Evolutionary conservation across 2,329 filamentous ascomycete species (phyloP), one percentile per base, ranked within the genome.

Genomic region (Fusarium armeniacum): DNA sequence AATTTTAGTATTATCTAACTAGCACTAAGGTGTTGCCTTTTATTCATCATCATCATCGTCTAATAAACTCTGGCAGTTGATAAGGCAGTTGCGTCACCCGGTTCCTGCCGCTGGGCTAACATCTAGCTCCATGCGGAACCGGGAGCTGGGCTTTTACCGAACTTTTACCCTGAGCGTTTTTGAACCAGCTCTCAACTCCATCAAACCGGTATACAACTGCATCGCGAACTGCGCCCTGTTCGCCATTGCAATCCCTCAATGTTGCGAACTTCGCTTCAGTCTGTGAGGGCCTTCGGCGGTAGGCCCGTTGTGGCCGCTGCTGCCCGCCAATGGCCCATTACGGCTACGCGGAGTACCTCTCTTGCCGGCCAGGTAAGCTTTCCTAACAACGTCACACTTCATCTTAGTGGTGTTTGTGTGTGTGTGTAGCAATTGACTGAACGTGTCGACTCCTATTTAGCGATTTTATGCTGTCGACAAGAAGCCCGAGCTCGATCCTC

Each of bases 231-330:
- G 75, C 73, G 78, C 75, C 77, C 64, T 74, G 77, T 76, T 78
- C 78, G 81, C 80, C 80, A 81, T 80, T 79, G 78, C 80, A 84
- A 83, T 83, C 82, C 82, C 83, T 84, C 84, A 52, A 91, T 91
- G 89, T 86, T 91, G 86, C 89, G 88, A 84, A 87, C 87, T 80
- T 90, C 88, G 81, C 82, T 90, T 83, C 87, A 85, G 83, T 89
- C 88, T 80, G 86, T 86, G 78, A 87, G 84, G 84, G 83, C 84
- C 76, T 81, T 89, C 79, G 83, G 85, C 81, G 81, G 82, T 79
- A 85, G 83, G 82, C 83, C 86, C 76, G 75, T 82, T 78, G 82
- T 82, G 79, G 83, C 85, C 76, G 81, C 82, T 77, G 82, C 82
- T 73, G 81, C 81, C 79, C 86, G 84, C 79, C 87, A 89, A 89